phyloP scores from a whole-genome alignment of 768 basidiomycete genomes.

The Mycena galericulata region DNA sequence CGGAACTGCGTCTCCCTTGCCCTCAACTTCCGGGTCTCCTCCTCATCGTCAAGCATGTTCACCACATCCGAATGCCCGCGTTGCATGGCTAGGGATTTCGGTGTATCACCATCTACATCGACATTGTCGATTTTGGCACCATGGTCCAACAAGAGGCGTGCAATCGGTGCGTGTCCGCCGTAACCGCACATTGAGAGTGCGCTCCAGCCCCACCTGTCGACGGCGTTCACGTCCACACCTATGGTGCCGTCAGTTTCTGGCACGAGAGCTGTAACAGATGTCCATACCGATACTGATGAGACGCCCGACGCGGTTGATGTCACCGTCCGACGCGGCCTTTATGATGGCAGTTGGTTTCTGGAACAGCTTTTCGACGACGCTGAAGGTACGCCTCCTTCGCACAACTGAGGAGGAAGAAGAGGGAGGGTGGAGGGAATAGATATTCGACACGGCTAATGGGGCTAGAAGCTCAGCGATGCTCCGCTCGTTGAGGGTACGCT shows the following conservation, averaged over 20 bases:
- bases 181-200: slow-evolving; percentile 36
- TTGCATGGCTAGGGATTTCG: slow-evolving; percentile 27
- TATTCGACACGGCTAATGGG: too few species aligned
- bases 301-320: too few species aligned
- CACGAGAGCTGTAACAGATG: background rate
- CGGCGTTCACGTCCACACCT: slow-evolving; percentile 27
- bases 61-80: slow-evolving; percentile 33
- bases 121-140: slow-evolving; percentile 33
- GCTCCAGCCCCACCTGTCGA: slow-evolving; percentile 34
- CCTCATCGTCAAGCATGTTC: slow-evolving; percentile 34
- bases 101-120: slow-evolving; percentile 36
- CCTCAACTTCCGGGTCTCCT: slow-evolving; percentile 16
- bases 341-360: slow-evolving; percentile 35
- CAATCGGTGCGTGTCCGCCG: slow-evolving; percentile 32
- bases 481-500: too few species aligned
- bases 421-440: too few species aligned
- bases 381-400: slow-evolving; percentile 22
- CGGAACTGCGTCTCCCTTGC: slow-evolving; percentile 15
- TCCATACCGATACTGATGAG: slow-evolving; percentile 33
- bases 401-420: too few species aligned
- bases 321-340: slow-evolving; percentile 37
- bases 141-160: slow-evolving; percentile 32
- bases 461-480: too few species aligned
- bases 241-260: background rate
- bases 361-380: slow-evolving; percentile 32